Conservation (phyloP, 2,329 filamentous ascomycete genomes). For the Alternaria brassicae region DNA sequence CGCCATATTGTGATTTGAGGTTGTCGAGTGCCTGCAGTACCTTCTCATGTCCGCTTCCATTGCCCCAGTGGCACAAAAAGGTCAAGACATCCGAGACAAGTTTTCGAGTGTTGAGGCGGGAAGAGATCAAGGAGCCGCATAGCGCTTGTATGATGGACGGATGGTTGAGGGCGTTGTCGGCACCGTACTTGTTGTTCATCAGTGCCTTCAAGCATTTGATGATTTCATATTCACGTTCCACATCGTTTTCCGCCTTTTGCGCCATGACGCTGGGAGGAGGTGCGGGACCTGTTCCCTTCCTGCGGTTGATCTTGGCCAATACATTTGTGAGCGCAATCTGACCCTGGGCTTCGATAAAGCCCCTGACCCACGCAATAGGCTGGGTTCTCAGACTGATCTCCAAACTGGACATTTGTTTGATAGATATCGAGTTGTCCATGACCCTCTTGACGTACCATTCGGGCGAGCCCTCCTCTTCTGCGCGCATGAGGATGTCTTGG, state of each 20-base stretch:
- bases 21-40: conserved; percentile 93
- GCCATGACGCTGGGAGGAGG: conserved; percentile 61
- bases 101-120: conserved; percentile 88
- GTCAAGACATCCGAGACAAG: conserved; percentile 95
- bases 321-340: conserved; percentile 95
- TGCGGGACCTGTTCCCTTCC: conserved; percentile 75
- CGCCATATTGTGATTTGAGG: conserved; percentile 84
- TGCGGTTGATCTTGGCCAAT: conserved; percentile 90
- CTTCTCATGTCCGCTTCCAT: conserved; percentile 87
- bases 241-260: conserved; percentile 72
- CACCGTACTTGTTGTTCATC: conserved; percentile 99
- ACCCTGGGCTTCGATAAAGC: conserved; percentile 96
- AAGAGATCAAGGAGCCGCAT: conserved; percentile 84
- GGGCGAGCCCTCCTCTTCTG: conserved; percentile 93
- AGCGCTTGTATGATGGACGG: conserved; percentile 90
- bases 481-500: conserved; percentile 72
- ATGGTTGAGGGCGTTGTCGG: conserved; percentile 90
- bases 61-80: conserved; percentile 93
- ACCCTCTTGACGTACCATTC: conserved; percentile 98
- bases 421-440: conserved; percentile 92
- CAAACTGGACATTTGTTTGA: conserved; percentile 89
- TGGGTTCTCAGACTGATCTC: conserved; percentile 95
- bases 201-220: conserved; percentile 96
- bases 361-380: conserved; percentile 94
- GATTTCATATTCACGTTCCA: conserved; percentile 95